Evolutionary conservation across 371 early-diverging fungal species (phyloP), one percentile per base, ranked within the genome.

Genomic region (Saksenaea vasiformis): DNA sequence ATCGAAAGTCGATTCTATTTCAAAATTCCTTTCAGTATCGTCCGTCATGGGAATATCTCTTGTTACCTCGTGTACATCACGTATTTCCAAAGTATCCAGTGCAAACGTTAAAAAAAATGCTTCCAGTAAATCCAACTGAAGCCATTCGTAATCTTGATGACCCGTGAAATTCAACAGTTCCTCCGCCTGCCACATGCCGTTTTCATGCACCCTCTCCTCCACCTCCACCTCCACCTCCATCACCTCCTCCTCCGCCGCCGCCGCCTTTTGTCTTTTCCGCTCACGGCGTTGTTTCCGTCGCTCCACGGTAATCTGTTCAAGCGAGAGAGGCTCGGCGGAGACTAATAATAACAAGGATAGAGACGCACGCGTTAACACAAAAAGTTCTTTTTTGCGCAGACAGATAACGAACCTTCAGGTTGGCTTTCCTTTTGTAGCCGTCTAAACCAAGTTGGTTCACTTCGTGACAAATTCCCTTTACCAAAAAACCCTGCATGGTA

Each of bases 401-500:
- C 1, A 15, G 22, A 19, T 2, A 54, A 15, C 17, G 56, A 1
- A 28, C 28, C 38, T 55, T 47, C 36, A 24, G 28, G 38, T 60
- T 13, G 28, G 24, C 36, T 15, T 53, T 58, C 19, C 22, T 26
- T 26, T 55, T 61, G 26, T 7, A 59, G 61, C 17, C 82, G 67
- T 11, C 56, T 37, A 15, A 72, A 67, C 92, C 93, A 93, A 0
- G 93, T 91, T 3, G 94, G 87, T 24, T 92, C 85, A 56, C 93
- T 86, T 41, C 96, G 70, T 4, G 94, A 93, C 14, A 95, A 76
- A 2, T 85, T 82, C 4, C 93, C 96, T 70, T 95, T 95, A 37
- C 95, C 95, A 81, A 91, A 95, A 64, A 83, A 90, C 0, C 95
- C 95, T 28, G 79, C 62, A 1, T 71, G 58, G 83, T 90, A 91